Evolutionary conservation across 352 stramenopile genomes (phyloP).

Genomic region (Phytophthora sansomeana): DNA sequence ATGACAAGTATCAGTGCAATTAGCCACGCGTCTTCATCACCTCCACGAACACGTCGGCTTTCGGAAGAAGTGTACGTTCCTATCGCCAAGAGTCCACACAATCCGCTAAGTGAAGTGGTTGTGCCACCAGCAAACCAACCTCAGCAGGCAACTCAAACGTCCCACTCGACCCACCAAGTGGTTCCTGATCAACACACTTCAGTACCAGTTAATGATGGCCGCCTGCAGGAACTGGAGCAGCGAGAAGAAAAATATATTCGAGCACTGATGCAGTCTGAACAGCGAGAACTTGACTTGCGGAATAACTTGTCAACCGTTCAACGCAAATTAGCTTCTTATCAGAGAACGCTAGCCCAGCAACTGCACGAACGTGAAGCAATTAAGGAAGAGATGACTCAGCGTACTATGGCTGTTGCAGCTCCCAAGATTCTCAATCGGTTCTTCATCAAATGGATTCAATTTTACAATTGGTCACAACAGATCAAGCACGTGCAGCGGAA

Average conservation of each 20-base stretch:
- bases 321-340: conserved; percentile 53
- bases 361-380: conserved; percentile 57
- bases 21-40: conserved; percentile 26
- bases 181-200: not conserved
- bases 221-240: conserved; percentile 65
- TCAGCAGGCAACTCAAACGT: conserved; percentile 1
- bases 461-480: conserved; percentile 59
- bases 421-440: conserved; percentile 66
- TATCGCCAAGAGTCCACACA: conserved; percentile 13
- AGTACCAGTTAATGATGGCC: conserved; percentile 17
- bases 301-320: conserved; percentile 56
- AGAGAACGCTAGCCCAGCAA: conserved; percentile 50
- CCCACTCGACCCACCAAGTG: not conserved
- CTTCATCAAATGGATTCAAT: conserved; percentile 69
- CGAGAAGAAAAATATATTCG: conserved; percentile 81
- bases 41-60: not conserved
- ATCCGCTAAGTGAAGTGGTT: not conserved
- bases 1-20: conserved; percentile 40
- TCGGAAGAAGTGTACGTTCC: conserved; percentile 18
- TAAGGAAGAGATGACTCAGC: conserved; percentile 59
- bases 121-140: not conserved
- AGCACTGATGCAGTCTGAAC: conserved; percentile 80
- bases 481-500: conserved; percentile 54
- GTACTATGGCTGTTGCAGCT: conserved; percentile 48
- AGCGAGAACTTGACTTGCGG: conserved; percentile 72